phyloP scores from a whole-genome alignment of 2,329 filamentous ascomycete genomes.

The Aspergillus calidoustus region DNA sequence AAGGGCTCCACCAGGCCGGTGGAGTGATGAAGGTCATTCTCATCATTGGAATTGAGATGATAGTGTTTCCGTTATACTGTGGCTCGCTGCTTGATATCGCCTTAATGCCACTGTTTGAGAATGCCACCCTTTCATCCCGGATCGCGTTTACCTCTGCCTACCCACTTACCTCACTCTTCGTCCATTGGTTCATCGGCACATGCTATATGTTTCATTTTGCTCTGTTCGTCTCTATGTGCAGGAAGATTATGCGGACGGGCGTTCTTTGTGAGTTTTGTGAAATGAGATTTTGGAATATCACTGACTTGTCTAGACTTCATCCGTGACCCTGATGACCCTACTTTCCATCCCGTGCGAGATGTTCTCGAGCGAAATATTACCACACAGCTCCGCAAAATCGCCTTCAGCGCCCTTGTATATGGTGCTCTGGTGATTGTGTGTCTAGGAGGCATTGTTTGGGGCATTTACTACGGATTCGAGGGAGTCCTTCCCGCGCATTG shows the following conservation, averaged over 20 bases:
- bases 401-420: constrained; percentile 94
- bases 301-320: constrained; percentile 74
- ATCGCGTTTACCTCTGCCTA: constrained; percentile 76
- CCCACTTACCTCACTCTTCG: constrained; percentile 88
- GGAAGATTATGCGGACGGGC: constrained; percentile 93
- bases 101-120: constrained; percentile 84
- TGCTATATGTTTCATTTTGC: constrained; percentile 99
- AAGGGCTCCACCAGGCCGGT: constrained; percentile 87
- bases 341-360: constrained; percentile 96
- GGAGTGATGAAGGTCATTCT: constrained; percentile 97
- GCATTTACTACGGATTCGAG: constrained; percentile 69
- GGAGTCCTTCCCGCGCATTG: constrained; percentile 88
- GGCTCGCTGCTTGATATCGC: constrained; percentile 88
- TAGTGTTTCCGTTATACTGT: constrained; percentile 94
- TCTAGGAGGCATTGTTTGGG: constrained; percentile 94
- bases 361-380: constrained; percentile 91
- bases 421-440: constrained; percentile 91
- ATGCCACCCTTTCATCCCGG: constrained; percentile 76
- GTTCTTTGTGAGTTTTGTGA: constrained; percentile 74
- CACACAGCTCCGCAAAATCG: constrained; percentile 92
- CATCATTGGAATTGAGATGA: constrained; percentile 99
- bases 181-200: constrained; percentile 98
- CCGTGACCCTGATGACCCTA: constrained; percentile 94
- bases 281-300: not conserved
- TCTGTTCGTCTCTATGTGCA: constrained; percentile 97